Evolutionary conservation across 208 protist genomes (phyloP), one percentile per base, ranked within the genome.

Genomic region (Trypanosoma boissoni): DNA sequence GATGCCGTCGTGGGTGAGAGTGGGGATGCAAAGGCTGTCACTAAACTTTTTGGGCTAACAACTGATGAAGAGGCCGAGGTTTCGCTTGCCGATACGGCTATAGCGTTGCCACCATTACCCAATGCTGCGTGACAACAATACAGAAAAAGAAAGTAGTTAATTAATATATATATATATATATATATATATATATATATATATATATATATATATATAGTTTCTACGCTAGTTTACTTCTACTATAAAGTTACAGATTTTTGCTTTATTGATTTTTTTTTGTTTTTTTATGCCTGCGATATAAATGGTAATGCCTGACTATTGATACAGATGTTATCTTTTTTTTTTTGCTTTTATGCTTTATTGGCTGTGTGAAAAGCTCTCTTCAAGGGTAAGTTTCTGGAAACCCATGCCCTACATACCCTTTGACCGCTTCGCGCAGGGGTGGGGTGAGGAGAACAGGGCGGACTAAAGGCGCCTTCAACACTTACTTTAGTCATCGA

Each of bases 1-100:
- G 83, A 94, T 61, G 73, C 64, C 6, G 63, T 80, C 3, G 50
- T 86, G 5, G 81, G 78, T 3, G 87, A 88, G 18, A 64, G 41
- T 21, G 78, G 78, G 48, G 69, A 62, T 9, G 27, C 58, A n/a
- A 53, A 68, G 16, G 72, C 85, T 21, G 60, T 86, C 24, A 53
- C 68, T 3, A 72, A 76, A 20, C 42, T 81, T 46, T 76, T 94
- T 51, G 83, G 81, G 3, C 70, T 86, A 44, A 70, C 69, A 28
- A 85, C 79, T 4, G 87, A 94, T 53, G 61, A 76, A 8, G 74
- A 88, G 29, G 72, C 52, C 3, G 76, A 75, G 12, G 66, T 84
- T 2, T 91, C 81, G 6, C 71, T 91, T 1, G 53, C 65, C 10
- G 63, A 59, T 0, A 77, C 76, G 27, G 72, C 72, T 4, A 65